A percentile compares a stretch with the other conserved stretches of the same genome.
Evolutionary conservation across 108 stramenopile species (phyloP).

Genomic region (Schizochytrium sp.): DNA sequence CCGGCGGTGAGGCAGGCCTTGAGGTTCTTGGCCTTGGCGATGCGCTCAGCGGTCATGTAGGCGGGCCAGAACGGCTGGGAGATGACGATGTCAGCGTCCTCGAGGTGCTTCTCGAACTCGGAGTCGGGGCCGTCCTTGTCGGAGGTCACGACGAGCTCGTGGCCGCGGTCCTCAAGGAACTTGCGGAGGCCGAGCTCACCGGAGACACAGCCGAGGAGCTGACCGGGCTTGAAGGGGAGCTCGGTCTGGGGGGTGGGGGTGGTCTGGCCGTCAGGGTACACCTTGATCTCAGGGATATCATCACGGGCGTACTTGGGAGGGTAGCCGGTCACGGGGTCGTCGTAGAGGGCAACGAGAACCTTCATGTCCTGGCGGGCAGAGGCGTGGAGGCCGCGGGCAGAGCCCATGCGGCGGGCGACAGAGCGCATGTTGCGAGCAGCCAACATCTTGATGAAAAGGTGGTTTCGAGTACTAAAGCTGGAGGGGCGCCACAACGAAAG

Average conservation of each 20-base stretch:
- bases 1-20: conserved; percentile 56
- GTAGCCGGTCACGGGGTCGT: conserved; percentile 57
- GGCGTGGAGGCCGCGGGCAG: conserved; percentile 46
- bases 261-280: conserved; percentile 57
- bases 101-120: conserved; percentile 37
- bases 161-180: conserved; percentile 52
- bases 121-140: conserved; percentile 60
- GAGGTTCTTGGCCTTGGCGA: conserved; percentile 58
- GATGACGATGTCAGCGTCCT: conserved; percentile 61
- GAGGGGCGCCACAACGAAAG: no score
- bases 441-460: no score
- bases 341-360: conserved; percentile 57
- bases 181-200: conserved; percentile 59
- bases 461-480: no score
- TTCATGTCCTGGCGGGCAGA: conserved; percentile 50
- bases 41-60: conserved; percentile 46
- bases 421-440: conserved; percentile 37
- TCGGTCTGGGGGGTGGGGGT: conserved; percentile 34
- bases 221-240: conserved; percentile 54
- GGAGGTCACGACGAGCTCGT: conserved; percentile 41
- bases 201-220: conserved; percentile 57
- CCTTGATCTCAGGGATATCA: conserved; percentile 40
- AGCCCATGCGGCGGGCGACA: not conserved
- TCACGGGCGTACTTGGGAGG: conserved; percentile 56
- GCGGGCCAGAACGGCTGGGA: conserved; percentile 62